Base-by-base conservation (phyloP, 495 filamentous ascomycete genomes). In the Penicilliopsis zonata region DNA sequence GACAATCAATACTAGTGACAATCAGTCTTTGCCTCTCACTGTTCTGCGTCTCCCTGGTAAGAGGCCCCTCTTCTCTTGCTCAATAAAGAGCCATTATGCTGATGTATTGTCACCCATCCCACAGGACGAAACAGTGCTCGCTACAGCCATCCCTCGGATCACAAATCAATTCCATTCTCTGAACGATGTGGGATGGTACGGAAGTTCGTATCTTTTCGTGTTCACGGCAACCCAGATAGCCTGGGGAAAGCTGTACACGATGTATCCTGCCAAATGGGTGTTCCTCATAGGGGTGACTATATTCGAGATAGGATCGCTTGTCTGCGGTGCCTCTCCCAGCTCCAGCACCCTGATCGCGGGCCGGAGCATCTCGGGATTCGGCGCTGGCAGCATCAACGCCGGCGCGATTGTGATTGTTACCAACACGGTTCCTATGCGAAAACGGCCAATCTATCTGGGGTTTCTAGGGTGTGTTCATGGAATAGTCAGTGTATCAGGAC, bases 291-390 rank as follows among this genome's bases (percentile, higher is more conserved):
- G 81, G 24, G 76, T 94, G 36, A 52, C 53, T 25, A 53, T 94
- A 41, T 94, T 95, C 53, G 86, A 93, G 44, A 28, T 92, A 8
- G 87, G 88, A 10, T 82, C 75, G n/a, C 54, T 86, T 22, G 58
- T 94, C 38, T 94, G 86, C 50, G 87, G 72, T 16, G 70, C 74
- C 1, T 79, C 87, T 1, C 80, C 82, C 1, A 82, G 56, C 33
- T 87, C 81, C 1, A 60, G 72, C 0, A 72, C 72, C 3, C 63
- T 95, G 18, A 94, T 94, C 40, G 52, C 87, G 35, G 87, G 88
- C 9, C 76, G 88, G 16, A 85, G 87, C 9, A 64, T 94, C 28
- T 80, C 86, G 13, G 87, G 87, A 14, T 38, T 93, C n/a, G 87
- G 86, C 13, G 68, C 71, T 3, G 82, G 86, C 1, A 87, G 83